A percentile compares a stretch with the other conserved stretches of the same genome.
phyloP scores from a whole-genome alignment of 345 rosid species.

The Mallotus nudiflorus region DNA sequence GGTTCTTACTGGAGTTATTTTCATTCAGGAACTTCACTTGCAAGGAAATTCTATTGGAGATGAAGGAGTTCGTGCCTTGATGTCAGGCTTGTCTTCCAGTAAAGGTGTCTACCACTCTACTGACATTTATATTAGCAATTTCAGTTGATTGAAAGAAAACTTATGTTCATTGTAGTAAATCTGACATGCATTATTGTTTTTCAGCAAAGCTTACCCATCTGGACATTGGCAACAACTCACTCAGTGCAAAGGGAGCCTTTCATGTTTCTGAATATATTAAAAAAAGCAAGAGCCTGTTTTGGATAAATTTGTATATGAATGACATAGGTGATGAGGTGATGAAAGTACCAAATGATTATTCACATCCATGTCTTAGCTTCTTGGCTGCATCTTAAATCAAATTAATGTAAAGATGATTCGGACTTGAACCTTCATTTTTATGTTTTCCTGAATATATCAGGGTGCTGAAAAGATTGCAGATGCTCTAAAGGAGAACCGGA shows the following conservation, averaged over 20 bases:
- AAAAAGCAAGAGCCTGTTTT: conserved; percentile 85
- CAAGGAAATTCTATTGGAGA: conserved; percentile 96
- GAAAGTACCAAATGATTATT: conserved; percentile 9
- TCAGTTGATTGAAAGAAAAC: conserved; percentile 4
- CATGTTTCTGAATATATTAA: conserved; percentile 80
- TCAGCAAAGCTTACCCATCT: conserved; percentile 67
- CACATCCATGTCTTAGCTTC: neutral
- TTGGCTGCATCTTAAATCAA: neutral
- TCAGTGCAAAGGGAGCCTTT: conserved; percentile 77
- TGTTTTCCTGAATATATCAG: conserved; percentile 41
- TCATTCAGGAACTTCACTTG: conserved; percentile 81
- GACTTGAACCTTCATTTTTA: conserved; percentile 13
- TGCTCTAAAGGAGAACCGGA: conserved; percentile 79
- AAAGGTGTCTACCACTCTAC: conserved; percentile 53
- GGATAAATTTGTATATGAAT: conserved; percentile 97
- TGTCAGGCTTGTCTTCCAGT: conserved; percentile 80
- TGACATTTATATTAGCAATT: conserved; percentile 4
- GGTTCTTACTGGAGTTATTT: conserved; percentile 14
- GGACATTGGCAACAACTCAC: conserved; percentile 93
- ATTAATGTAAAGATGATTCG: neutral
- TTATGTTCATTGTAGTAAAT: conserved; percentile 12
- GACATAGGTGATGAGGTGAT: conserved; percentile 93
- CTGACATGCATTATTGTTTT: conserved; percentile 27
- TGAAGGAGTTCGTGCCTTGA: conserved; percentile 83
- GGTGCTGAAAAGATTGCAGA: conserved; percentile 87